A percentile compares a stretch with the other conserved stretches of the same genome.
phyloP scores from a whole-genome alignment of 2,329 filamentous ascomycete species.

The Curvularia spicifera region DNA sequence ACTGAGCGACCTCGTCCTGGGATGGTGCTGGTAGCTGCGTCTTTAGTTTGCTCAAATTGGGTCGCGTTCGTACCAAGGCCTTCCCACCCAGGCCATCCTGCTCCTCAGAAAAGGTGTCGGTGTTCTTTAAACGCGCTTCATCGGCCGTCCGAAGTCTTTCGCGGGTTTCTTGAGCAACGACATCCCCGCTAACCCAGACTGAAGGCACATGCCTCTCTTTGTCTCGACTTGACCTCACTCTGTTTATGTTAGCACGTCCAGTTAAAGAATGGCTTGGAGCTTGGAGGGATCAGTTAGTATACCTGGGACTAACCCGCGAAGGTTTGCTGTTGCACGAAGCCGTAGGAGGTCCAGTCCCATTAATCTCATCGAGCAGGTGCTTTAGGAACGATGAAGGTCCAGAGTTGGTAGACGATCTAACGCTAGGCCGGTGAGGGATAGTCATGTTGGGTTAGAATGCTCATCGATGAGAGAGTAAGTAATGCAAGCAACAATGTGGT shows the following conservation, averaged over 20 bases:
- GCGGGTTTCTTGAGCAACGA: conserved; percentile 31
- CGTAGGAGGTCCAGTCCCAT: conserved; percentile 9
- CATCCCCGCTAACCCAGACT: conserved; percentile 31
- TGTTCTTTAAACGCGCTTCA: conserved; percentile 28
- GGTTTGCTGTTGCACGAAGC: not conserved
- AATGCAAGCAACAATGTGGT: conserved; percentile 27
- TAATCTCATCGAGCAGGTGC: conserved; percentile 39
- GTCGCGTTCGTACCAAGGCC: not conserved
- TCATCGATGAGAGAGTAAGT: conserved; percentile 21
- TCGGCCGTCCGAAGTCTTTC: conserved; percentile 34
- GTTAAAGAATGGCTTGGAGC: too few species aligned
- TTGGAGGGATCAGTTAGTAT: not conserved
- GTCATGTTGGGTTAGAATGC: conserved; percentile 33
- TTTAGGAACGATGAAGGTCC: conserved; percentile 32
- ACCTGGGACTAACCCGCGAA: not conserved
- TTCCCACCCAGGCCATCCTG: not conserved
- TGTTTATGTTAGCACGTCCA: not conserved
- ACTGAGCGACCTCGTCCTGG: not conserved
- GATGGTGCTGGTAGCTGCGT: conserved; percentile 3
- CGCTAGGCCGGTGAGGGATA: conserved; percentile 27
- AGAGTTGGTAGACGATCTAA: conserved; percentile 6
- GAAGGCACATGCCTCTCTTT: conserved; percentile 7
- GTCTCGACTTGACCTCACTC: not conserved
- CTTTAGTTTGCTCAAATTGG: conserved; percentile 9
- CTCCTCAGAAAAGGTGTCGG: not conserved